phyloP scores from a whole-genome alignment of 1,139 yeast species.

The Hemisphaericaspora subhashii region DNA sequence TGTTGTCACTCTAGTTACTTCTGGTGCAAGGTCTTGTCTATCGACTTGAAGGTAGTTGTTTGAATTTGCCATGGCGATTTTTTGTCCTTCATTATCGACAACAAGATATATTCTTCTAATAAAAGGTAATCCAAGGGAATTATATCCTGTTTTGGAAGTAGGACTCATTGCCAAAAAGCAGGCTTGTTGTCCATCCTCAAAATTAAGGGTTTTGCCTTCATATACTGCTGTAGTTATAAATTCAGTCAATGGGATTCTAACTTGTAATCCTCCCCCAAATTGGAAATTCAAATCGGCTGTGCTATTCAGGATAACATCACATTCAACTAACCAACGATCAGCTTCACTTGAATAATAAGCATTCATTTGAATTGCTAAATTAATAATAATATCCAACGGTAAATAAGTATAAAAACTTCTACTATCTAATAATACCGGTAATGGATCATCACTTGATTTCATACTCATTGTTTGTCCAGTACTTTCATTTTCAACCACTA shows the following conservation, averaged over 20 bases:
- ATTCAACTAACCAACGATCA: conserved; percentile 66
- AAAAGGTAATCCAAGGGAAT: conserved; percentile 63
- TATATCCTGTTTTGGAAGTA: conserved; percentile 49
- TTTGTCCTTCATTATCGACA: conserved; percentile 61
- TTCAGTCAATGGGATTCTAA: conserved; percentile 54
- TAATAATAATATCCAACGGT: conserved; percentile 60
- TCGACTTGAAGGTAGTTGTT: conserved; percentile 15
- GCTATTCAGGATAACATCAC: conserved; percentile 39
- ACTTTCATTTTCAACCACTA: conserved; percentile 47
- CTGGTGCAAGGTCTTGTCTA: conserved; percentile 1
- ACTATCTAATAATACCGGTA: conserved; percentile 66
- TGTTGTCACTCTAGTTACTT: not conserved
- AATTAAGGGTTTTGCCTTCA: conserved; percentile 35
- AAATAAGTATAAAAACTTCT: conserved; percentile 52
- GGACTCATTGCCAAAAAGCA: conserved; percentile 62
- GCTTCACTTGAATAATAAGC: conserved; percentile 59
- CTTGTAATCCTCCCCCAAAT: conserved; percentile 52
- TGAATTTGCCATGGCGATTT: conserved; percentile 49
- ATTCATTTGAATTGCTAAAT: conserved; percentile 71
- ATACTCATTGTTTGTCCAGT: conserved; percentile 37
- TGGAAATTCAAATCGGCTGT: conserved; percentile 56
- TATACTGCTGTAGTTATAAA: conserved; percentile 44
- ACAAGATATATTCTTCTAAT: conserved; percentile 59
- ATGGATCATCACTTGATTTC: conserved; percentile 29
- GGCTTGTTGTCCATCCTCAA: conserved; percentile 57